Evolutionary conservation across 1,139 yeast genomes (phyloP), one percentile per base, ranked within the genome.

Genomic region (Diutina catenulata): DNA sequence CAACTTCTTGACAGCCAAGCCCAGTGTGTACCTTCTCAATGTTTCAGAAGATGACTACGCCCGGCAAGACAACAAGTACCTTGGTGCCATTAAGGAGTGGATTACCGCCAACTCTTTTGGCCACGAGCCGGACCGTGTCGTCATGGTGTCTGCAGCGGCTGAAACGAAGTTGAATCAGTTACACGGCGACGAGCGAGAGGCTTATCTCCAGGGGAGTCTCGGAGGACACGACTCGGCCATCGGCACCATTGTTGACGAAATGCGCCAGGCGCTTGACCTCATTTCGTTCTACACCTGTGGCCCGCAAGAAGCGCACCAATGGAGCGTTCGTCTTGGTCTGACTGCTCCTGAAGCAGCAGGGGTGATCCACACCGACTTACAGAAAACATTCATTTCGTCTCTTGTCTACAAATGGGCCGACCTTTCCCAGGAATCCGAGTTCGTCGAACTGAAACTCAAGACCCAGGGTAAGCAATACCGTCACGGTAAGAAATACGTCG

Each of bases 1-100:
- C 49, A 77, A 77, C 48, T 66, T 80, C 38, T 52, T 80, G 28
- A 79, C 88, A 0, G 80, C 87, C 0, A 80, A 80, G 46, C 88
- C 88, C 4, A 70, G 81, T 0, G 68, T 80, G 3, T 70, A 71
- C 43, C 54, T 80, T 29, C 55, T 80, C 38, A 80, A 80, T 47
- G 80, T 75, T 3, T 72, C 64, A 38, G 68, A 70, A 42, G 56
- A 61, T n/a, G 87, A 80, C 46, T 80, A 64, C 48, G 41, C 63
- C 3, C 42, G 45, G 2, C 62, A 67, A 23, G 41, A 48, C 2
- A 76, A 76, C 46, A 72, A 72, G 43, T 76, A 65, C 45, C 46
- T 61, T 26, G 42, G 45, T 0, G 58, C 49, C 1, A 74, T 80
- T 3, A 43, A 60, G 40, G 48, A 52, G 3, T 80, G 88, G 87